A percentile compares a stretch with the other conserved stretches of the same genome.
Evolutionary conservation across 495 filamentous ascomycete species (phyloP).

Genomic region (Elaphomyces granulatus): DNA sequence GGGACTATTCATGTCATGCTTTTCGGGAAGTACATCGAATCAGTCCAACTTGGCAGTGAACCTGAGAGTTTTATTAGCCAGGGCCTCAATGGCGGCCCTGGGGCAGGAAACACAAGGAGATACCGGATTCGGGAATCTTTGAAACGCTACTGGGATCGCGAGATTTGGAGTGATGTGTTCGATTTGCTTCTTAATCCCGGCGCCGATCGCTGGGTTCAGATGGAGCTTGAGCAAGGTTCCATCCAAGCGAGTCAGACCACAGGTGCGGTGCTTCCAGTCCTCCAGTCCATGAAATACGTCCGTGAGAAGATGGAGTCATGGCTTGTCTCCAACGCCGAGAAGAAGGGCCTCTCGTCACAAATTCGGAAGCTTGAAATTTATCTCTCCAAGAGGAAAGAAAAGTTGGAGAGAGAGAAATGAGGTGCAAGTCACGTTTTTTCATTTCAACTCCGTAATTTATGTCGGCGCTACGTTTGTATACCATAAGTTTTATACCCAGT

Average conservation of each 20-base stretch:
- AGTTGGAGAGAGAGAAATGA: slow-evolving; percentile 25
- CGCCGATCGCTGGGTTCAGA: slow-evolving; percentile 29
- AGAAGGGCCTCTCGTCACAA: slow-evolving; percentile 45
- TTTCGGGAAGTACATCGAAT: slow-evolving; percentile 92
- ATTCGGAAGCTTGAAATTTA: slow-evolving; percentile 51
- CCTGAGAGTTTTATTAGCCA: background rate
- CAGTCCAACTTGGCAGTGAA: slow-evolving; percentile 34
- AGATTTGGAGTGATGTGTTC: slow-evolving; percentile 75
- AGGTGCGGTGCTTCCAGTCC: slow-evolving; percentile 42
- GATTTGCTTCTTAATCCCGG: slow-evolving; percentile 76
- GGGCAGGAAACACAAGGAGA: slow-evolving; percentile 22
- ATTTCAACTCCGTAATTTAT: too few species aligned
- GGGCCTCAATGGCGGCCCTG: slow-evolving; percentile 6
- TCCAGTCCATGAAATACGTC: slow-evolving; percentile 46
- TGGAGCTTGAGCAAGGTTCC: slow-evolving; percentile 42
- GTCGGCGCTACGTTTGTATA: too few species aligned
- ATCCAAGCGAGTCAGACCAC: slow-evolving; percentile 1
- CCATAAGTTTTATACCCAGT: too few species aligned
- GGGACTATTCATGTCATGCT: slow-evolving; percentile 73
- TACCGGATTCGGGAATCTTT: slow-evolving; percentile 60
- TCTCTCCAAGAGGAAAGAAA: slow-evolving; percentile 53
- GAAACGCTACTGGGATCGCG: slow-evolving; percentile 91
- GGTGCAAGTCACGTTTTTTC: too few species aligned
- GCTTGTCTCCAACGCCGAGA: slow-evolving; percentile 69
- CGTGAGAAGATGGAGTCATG: slow-evolving; percentile 74